phyloP scores from a whole-genome alignment of 106 monocot species.

The Gastrodia elata region DNA sequence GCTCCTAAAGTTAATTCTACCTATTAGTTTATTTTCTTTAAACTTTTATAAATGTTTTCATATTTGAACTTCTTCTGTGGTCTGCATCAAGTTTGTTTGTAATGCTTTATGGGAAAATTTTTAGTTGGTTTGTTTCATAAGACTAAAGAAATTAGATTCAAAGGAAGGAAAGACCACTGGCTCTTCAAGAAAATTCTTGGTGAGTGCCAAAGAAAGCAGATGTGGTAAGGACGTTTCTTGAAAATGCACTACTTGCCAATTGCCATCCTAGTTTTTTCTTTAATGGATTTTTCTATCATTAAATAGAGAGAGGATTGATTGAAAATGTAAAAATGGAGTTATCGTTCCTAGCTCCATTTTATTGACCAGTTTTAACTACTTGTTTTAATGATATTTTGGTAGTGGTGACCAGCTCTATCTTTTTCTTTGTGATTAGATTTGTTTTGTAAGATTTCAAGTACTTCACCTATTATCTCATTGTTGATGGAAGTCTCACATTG shows the following conservation, averaged over 20 bases:
- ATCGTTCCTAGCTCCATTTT: background rate
- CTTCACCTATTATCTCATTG: background rate
- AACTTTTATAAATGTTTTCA: background rate
- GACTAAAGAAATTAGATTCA: too few species aligned
- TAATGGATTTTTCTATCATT: too few species aligned
- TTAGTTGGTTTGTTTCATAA: too few species aligned
- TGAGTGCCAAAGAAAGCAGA: background rate
- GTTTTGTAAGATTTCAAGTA: too few species aligned
- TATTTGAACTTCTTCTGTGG: background rate
- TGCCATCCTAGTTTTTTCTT: conserved; percentile 2
- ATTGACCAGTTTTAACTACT: background rate
- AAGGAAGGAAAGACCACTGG: too few species aligned
- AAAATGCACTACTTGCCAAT: too few species aligned
- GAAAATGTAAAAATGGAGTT: background rate
- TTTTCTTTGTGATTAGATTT: background rate
- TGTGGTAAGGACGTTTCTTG: too few species aligned
- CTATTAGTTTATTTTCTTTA: background rate
- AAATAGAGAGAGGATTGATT: background rate
- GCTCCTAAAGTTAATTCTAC: background rate
- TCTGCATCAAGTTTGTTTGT: background rate
- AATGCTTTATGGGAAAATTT: background rate
- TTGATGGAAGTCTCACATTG: too few species aligned
- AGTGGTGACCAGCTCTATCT: background rate
- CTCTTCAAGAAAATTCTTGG: too few species aligned
- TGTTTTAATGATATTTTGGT: background rate